phyloP scores from a whole-genome alignment of 495 filamentous ascomycete species.

The Lasiosphaeris hirsuta region DNA sequence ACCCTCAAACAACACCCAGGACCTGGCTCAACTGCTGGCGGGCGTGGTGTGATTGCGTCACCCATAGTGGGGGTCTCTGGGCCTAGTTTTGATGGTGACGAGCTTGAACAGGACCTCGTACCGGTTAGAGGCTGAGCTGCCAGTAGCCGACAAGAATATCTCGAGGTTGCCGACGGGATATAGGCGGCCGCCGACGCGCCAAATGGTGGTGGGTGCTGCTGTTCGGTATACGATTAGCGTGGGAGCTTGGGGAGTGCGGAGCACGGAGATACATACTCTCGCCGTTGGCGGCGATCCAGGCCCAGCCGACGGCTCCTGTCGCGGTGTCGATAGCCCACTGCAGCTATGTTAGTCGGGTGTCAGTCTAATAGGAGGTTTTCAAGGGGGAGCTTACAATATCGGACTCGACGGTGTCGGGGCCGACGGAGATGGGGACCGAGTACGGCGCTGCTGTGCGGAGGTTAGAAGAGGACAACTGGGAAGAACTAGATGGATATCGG shows the following conservation, averaged over 20 bases:
- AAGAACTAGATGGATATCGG: too few relatives aligned
- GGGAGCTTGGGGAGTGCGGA: background rate
- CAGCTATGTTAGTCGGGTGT: too few relatives aligned
- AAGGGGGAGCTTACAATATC: conserved; percentile 13
- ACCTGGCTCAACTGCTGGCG: too few relatives aligned
- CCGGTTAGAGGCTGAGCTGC: background rate
- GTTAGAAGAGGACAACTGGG: background rate
- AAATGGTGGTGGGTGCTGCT: background rate
- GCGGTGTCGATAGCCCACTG: conserved; percentile 15
- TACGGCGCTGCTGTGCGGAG: conserved; percentile 7
- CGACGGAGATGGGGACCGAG: background rate
- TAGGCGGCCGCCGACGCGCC: conserved; percentile 10
- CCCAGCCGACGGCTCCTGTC: conserved; percentile 5
- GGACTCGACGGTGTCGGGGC: background rate
- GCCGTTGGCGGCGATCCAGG: conserved; percentile 10
- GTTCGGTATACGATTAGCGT: background rate
- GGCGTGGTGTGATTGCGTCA: too few relatives aligned
- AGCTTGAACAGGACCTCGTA: conserved; percentile 9
- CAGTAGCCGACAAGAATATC: conserved; percentile 5
- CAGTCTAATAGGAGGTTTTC: background rate
- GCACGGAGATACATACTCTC: conserved; percentile 3
- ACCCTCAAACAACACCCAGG: too few relatives aligned
- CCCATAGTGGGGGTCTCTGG: too few relatives aligned
- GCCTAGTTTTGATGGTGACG: too few relatives aligned
- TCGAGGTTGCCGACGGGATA: conserved; percentile 14